Base-by-base conservation (phyloP, 2,329 filamentous ascomycete genomes). In the Beauveria varroae region DNA sequence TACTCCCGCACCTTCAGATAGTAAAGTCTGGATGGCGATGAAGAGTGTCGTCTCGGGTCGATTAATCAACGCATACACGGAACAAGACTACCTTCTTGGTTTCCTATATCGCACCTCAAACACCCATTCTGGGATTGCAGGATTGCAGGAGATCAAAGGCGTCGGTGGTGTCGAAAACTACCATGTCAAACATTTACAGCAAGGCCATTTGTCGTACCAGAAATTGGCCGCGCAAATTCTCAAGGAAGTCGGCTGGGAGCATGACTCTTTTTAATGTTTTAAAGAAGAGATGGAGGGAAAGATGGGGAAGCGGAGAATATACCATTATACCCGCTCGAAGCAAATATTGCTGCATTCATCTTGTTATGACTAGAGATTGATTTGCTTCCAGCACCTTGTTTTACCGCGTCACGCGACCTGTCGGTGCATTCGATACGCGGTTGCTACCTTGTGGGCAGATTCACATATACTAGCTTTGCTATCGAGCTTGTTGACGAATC, bases 1-100 rank as follows among this genome's bases (percentile, higher is more conserved):
- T 1, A 82, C 89, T 0, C 92, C 93, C 0, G 87, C 87, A 6
- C 91, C 93, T 0, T 86, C 89, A 1, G 83, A 88, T 24, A 81
- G 81, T 2, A 79, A 81, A 8, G 86, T 90, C 58, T 97, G 93
- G 93, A 80, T 88, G 30, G 81, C 85, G 6, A 82, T 96, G 69
- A 86, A 90, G 64, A 88, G 85, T 62, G 89, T 93, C 2, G 91
- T 96, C 4, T 82, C 86, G 46, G 92, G 93, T 0, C 85, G 92
- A 24, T 79, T 97, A n/a, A 82, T 97, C 69, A 98, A 97, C 67
- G 91, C 95, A 3, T 97, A 88, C 72, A 96, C 90, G 1, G 86
- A 88, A 57, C 90, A 91, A 52, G 93, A 98, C 72, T 92, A 91
- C 66, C 86, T 97, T 26, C 85, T 98, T 2, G 92, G 86, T 1